phyloP scores from a whole-genome alignment of 2,329 filamentous ascomycete genomes.

The Geosmithia morbida region DNA sequence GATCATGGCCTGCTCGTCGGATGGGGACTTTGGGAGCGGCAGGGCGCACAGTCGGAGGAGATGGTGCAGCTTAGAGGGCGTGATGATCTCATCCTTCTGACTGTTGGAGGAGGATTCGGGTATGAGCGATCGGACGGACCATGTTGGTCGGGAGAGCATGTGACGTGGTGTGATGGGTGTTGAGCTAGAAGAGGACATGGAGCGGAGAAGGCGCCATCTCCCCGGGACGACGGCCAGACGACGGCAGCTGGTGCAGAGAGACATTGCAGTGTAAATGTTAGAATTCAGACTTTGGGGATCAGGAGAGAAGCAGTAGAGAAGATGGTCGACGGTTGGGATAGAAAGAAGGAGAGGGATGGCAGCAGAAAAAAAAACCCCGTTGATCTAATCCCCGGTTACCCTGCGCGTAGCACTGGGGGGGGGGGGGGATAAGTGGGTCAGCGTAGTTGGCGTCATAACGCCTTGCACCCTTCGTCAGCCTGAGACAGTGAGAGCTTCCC shows the following conservation, averaged over 20 bases:
- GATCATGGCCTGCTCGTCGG: constrained; percentile 58
- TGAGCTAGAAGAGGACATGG: constrained; percentile 3
- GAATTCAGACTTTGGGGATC: neutral
- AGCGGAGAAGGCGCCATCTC: neutral
- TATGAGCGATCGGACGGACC: constrained; percentile 70
- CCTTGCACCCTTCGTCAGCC: neutral
- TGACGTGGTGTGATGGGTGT: constrained; percentile 9
- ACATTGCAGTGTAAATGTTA: constrained; percentile 8
- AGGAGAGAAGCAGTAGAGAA: neutral
- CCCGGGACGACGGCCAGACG: constrained; percentile 4
- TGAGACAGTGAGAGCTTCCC: neutral
- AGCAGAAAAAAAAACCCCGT: neutral
- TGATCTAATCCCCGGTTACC: neutral
- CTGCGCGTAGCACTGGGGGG: neutral
- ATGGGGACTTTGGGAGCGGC: constrained; percentile 47
- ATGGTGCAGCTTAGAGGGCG: constrained; percentile 58
- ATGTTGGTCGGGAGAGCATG: constrained; percentile 59
- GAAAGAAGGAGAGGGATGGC: neutral
- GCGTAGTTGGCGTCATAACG: neutral
- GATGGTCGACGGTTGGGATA: neutral
- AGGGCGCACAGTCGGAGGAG: constrained; percentile 83
- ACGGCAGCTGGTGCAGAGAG: constrained; percentile 16
- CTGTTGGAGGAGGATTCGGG: constrained; percentile 20
- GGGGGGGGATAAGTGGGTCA: neutral
- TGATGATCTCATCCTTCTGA: constrained; percentile 32